Evolutionary conservation across 2,329 filamentous ascomycete species (phyloP).

Genomic region (Amylocarpus encephaloides): DNA sequence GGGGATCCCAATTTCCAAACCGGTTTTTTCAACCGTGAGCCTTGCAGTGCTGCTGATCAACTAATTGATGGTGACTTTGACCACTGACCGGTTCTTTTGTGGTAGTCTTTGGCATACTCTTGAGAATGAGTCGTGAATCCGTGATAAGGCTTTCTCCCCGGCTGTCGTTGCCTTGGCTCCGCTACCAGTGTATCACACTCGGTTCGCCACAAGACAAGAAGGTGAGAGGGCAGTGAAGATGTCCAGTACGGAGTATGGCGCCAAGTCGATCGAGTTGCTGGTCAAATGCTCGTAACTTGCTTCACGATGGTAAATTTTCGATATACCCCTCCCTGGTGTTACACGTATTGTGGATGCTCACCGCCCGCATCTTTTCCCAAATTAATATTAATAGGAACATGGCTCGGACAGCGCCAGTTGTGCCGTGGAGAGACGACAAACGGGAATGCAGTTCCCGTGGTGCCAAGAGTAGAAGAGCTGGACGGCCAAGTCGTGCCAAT

Average conservation of each 20-base stretch:
- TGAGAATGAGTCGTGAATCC: not conserved
- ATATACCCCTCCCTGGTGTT: slow-evolving; percentile 1
- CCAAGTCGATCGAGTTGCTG: not conserved
- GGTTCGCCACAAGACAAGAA: not conserved
- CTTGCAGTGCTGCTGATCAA: no score
- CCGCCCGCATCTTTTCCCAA: slow-evolving; percentile 5
- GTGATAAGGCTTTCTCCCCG: not conserved
- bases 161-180: not conserved
- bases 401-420: not conserved
- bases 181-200: no score
- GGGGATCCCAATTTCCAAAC: no score
- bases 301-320: not conserved
- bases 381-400: slow-evolving; percentile 5
- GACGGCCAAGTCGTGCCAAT: not conserved
- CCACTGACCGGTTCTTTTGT: not conserved
- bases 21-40: no score
- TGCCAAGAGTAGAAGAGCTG: not conserved
- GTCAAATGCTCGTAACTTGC: not conserved
- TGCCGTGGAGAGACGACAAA: not conserved
- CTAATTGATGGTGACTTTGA: not conserved
- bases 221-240: not conserved
- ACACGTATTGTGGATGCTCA: not conserved
- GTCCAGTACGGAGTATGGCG: not conserved
- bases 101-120: not conserved
- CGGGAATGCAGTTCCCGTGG: not conserved